A percentile compares a stretch with the other conserved stretches of the same genome.
Conservation (phyloP, 2,329 filamentous ascomycete genomes). For the Ascochyta clinopodiicola region DNA sequence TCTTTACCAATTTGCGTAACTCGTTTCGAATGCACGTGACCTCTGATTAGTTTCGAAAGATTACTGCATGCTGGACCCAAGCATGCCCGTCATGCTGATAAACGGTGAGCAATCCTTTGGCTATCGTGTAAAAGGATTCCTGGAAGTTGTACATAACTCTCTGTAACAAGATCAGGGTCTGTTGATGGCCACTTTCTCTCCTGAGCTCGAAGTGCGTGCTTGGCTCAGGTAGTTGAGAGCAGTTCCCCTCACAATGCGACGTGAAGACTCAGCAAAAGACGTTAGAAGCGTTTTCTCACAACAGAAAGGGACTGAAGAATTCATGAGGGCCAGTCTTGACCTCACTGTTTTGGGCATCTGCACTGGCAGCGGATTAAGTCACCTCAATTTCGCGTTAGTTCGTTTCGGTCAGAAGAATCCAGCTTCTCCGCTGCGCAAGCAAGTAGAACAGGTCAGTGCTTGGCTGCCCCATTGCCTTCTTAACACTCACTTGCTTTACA, state of each 20-base stretch:
- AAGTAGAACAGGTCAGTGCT: conserved; percentile 52
- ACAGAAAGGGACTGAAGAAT: not conserved
- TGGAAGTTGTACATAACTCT: not conserved
- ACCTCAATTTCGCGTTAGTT: conserved; percentile 66
- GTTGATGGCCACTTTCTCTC: not conserved
- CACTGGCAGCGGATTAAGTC: conserved; percentile 61
- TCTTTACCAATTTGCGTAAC: conserved; percentile 2
- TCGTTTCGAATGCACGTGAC: conserved; percentile 14
- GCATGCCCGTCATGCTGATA: not conserved
- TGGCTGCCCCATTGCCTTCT: not conserved
- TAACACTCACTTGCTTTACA: not conserved
- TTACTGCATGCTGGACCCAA: not conserved
- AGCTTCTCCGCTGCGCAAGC: conserved; percentile 61
- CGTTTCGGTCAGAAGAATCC: conserved; percentile 62
- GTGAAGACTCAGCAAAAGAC: conserved; percentile 23
- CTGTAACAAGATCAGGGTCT: not conserved
- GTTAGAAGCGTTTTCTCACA: conserved; percentile 1
- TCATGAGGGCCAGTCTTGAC: conserved; percentile 47
- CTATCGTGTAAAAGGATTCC: not conserved
- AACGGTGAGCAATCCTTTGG: not conserved
- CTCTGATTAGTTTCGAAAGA: not conserved
- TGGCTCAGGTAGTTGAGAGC: conserved; percentile 13
- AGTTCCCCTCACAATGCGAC: conserved; percentile 12
- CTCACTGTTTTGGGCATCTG: conserved; percentile 63
- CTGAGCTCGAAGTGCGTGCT: conserved; percentile 3